phyloP scores from a whole-genome alignment of 371 early-diverging fungal species.

The Zychaea mexicana region DNA sequence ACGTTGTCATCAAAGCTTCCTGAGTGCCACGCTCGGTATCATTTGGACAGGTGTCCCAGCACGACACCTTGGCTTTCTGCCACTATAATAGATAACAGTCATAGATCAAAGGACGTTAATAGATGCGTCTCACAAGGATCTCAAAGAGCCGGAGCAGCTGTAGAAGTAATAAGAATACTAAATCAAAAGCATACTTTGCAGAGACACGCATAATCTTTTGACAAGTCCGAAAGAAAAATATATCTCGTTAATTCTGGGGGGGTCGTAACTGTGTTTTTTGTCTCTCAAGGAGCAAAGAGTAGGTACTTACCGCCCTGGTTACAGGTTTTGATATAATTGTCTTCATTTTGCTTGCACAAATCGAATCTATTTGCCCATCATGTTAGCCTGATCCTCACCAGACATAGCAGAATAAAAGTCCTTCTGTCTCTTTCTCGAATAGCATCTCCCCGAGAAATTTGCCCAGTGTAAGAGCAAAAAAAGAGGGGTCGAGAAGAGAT shows the following conservation, averaged over 20 bases:
- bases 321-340: conserved; percentile 22
- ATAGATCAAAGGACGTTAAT: neutral
- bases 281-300: neutral
- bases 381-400: too few relatives aligned
- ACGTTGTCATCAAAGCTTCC: conserved; percentile 28
- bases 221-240: conserved; percentile 4
- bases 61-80: conserved; percentile 26
- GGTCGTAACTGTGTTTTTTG: neutral
- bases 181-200: conserved; percentile 19
- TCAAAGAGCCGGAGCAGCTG: too few relatives aligned
- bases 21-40: conserved; percentile 19
- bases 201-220: conserved; percentile 23
- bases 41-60: conserved; percentile 33
- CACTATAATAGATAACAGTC: conserved; percentile 13
- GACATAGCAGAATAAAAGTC: neutral
- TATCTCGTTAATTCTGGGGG: too few relatives aligned
- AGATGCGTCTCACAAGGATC: too few relatives aligned
- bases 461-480: neutral
- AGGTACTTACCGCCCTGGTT: conserved; percentile 13
- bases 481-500: too few relatives aligned
- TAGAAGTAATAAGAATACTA: too few relatives aligned
- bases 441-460: too few relatives aligned
- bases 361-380: conserved; percentile 20
- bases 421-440: neutral
- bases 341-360: conserved; percentile 31